Evolutionary conservation across 257 asterid genomes (phyloP).

Genomic region (Capsicum rhomboideum): DNA sequence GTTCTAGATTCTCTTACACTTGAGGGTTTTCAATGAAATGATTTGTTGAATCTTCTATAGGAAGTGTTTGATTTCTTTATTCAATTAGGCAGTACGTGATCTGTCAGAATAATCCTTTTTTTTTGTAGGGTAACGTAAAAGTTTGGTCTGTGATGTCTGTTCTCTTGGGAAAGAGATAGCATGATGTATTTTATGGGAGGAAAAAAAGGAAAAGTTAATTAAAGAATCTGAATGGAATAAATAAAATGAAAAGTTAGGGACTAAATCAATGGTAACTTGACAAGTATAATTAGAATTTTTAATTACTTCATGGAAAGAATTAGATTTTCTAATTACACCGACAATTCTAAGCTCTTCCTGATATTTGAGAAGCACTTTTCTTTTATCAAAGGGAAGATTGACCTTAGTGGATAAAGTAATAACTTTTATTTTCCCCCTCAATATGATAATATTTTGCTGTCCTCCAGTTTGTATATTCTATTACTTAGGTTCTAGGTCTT

Average conservation of each 20-base stretch:
- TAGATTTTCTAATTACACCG: neutral
- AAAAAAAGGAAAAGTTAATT: constrained; percentile 13
- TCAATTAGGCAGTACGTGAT: neutral
- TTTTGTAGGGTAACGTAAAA: constrained; percentile 17
- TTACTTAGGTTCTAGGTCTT: neutral
- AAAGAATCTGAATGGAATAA: constrained; percentile 21
- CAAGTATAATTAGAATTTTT: constrained; percentile 14
- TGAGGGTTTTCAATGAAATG: neutral
- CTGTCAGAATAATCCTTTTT: constrained; percentile 8
- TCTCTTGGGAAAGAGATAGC: constrained; percentile 12
- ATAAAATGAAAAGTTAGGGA: constrained; percentile 30
- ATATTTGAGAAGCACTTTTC: constrained; percentile 31
- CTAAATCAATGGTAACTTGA: constrained; percentile 21
- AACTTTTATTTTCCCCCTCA: neutral
- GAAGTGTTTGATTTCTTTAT: neutral
- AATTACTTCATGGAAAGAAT: neutral
- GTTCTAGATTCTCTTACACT: neutral
- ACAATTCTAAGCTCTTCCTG: constrained; percentile 3
- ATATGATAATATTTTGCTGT: neutral
- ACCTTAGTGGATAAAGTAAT: constrained; percentile 3
- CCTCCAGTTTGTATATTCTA: constrained; percentile 1
- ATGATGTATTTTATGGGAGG: constrained; percentile 23
- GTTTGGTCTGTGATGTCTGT: constrained; percentile 15
- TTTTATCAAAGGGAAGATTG: constrained; percentile 24
- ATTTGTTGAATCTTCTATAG: neutral